Percentiles rank a stretch among this genome's conserved stretches.
phyloP scores from a whole-genome alignment of 441 rosid genomes.

The Gossypium gossypioides region DNA sequence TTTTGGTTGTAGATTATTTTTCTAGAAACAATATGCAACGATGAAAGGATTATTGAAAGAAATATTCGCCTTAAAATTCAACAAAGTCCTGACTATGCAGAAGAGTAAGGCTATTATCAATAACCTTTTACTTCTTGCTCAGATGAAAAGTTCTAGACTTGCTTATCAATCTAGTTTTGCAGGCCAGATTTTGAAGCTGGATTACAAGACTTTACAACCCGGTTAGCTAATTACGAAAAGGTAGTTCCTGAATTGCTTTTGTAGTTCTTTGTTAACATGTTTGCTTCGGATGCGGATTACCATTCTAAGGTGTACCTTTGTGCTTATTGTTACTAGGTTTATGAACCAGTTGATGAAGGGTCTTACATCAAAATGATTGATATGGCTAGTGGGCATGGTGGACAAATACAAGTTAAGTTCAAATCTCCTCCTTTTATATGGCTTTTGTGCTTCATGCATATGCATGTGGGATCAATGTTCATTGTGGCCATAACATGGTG shows the following conservation, averaged over 20 bases:
- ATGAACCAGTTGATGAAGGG: slow-evolving; percentile 99
- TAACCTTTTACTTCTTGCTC: slow-evolving; percentile 17
- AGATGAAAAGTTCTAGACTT: slow-evolving; percentile 16
- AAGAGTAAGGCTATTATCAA: slow-evolving; percentile 54
- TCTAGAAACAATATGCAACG: slow-evolving; percentile 94
- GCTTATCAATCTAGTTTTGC: slow-evolving; percentile 26
- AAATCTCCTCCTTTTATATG: background rate
- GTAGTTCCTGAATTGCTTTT: slow-evolving; percentile 30
- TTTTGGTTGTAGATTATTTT: slow-evolving; percentile 67
- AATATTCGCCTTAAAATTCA: slow-evolving; percentile 97
- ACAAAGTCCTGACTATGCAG: slow-evolving; percentile 98
- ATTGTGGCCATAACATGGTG: background rate
- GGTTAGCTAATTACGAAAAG: slow-evolving; percentile 81
- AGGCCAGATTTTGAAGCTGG: slow-evolving; percentile 96
- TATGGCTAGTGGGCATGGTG: slow-evolving; percentile 95
- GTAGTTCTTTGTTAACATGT: slow-evolving; percentile 12
- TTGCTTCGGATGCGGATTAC: slow-evolving; percentile 12
- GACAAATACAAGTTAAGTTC: slow-evolving; percentile 78
- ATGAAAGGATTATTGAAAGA: slow-evolving; percentile 84
- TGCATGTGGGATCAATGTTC: background rate
- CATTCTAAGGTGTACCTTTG: slow-evolving; percentile 5
- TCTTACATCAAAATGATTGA: slow-evolving; percentile 99
- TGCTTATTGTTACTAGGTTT: slow-evolving; percentile 46
- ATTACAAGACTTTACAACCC: slow-evolving; percentile 68
- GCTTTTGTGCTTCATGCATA: background rate